phyloP scores from a whole-genome alignment of 2,329 filamentous ascomycete genomes.

The Colletotrichum costaricense region DNA sequence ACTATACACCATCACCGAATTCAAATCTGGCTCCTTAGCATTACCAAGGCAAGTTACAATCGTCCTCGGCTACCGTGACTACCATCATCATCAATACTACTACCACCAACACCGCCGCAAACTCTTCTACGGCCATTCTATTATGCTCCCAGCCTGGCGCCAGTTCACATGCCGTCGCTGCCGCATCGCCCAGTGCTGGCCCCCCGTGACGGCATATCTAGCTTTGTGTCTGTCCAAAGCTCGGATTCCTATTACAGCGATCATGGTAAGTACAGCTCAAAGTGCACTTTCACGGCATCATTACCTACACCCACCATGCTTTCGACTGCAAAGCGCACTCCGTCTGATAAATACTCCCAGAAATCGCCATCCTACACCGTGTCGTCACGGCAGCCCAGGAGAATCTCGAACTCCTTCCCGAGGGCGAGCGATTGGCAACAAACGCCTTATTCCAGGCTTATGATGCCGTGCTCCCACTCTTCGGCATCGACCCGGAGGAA shows the following conservation, averaged over 20 bases:
- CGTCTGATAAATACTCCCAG: constrained; percentile 53
- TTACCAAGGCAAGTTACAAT: not conserved
- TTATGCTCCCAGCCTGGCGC: constrained; percentile 46
- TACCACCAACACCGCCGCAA: not conserved
- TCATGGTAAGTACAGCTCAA: constrained; percentile 57
- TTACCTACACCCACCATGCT: not conserved
- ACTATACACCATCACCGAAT: not conserved
- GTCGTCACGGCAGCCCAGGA: constrained; percentile 80
- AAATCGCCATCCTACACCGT: constrained; percentile 81
- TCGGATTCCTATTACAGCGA: constrained; percentile 67
- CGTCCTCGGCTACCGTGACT: not conserved
- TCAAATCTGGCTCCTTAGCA: not conserved
- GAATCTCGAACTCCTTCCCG: constrained; percentile 66
- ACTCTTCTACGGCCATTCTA: constrained; percentile 36
- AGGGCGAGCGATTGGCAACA: constrained; percentile 75
- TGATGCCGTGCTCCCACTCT: constrained; percentile 76
- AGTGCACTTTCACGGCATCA: not conserved
- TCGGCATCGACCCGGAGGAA: constrained; percentile 77
- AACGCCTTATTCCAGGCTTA: constrained; percentile 86
- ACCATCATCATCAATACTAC: not conserved
- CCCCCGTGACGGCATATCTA: constrained; percentile 48
- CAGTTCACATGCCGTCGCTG: constrained; percentile 48
- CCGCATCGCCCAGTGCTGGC: constrained; percentile 48
- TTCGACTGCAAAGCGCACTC: not conserved
- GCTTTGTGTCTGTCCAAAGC: constrained; percentile 39